Base-by-base conservation (phyloP, 2,329 filamentous ascomycete genomes). In the Rhynchosporium graminicola region DNA sequence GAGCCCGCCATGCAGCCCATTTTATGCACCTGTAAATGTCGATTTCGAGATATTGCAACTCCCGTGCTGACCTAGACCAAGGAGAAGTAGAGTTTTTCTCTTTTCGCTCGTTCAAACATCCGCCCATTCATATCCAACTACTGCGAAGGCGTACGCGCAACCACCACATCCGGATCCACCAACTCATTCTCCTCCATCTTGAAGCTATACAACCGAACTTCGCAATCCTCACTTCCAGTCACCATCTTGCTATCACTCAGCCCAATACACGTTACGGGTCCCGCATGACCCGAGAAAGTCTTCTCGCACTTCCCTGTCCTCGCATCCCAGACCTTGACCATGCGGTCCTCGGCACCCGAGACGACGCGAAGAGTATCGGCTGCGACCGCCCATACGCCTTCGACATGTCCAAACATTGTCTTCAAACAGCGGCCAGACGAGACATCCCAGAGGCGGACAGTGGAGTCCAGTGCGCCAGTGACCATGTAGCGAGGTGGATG, bases 271-370 rank as follows among this genome's bases (percentile, higher is more conserved):
- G 93, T 98, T 3, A 98, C 92, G 0, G 95, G 93, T 0, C 92
- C 94, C 1, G 88, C 85, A 75, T 98, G 95, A 0, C 93, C 93
- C 2, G 91, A 92, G 73, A 97, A 94, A 3, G 93, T 98, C 55
- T 92, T 83, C 75, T 98, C 93, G 76, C 93, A 97, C 72, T 90
- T 92, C 33, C 95, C 95, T 1, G 90, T 93, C 62, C 92, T 82
- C 15, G 94, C 90, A 77, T 98, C 94, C 95, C 95, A 99, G 38
- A 91, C 87, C 79, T 98, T 98, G 71, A 97, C 90, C 86, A 94
- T 96, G 47, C 91, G 88, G 76, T 99, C 95, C 75, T 98, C 92
- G 10, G 91, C 90, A 0, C 93, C 94, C 20, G 89, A 92, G 13
- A 98, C 92, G 15, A 97, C 86, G 10, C 95, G 87, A 26, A 98